phyloP scores from a whole-genome alignment of 305 asterid species.

The Andrographis paniculata region DNA sequence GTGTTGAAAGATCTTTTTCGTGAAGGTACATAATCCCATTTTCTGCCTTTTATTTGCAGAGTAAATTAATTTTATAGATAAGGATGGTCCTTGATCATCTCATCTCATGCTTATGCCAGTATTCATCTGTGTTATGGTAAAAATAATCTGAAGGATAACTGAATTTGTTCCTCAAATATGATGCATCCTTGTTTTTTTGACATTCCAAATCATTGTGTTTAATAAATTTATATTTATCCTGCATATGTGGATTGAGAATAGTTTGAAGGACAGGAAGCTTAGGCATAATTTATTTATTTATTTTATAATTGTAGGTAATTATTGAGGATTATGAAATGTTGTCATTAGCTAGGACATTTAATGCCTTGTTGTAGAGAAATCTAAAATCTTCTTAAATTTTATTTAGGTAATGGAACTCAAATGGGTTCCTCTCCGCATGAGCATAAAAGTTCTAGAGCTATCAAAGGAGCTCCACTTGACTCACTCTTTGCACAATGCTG shows the following conservation, averaged over 20 bases:
- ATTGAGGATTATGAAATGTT: constrained; percentile 7
- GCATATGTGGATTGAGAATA: no score
- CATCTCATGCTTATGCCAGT: no score
- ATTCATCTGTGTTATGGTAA: no score
- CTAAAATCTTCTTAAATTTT: constrained; percentile 7
- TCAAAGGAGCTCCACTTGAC: constrained; percentile 85
- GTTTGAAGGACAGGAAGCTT: no score
- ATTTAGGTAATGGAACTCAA: constrained; percentile 38
- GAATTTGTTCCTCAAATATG: no score
- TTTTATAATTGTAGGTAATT: no score
- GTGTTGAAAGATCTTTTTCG: constrained; percentile 90
- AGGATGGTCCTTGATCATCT: constrained; percentile 8
- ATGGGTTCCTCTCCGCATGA: constrained; percentile 35
- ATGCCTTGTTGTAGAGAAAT: constrained; percentile 18
- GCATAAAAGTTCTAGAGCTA: constrained; percentile 61
- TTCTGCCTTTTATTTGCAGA: constrained; percentile 13
- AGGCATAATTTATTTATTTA: no score
- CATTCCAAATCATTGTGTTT: no score
- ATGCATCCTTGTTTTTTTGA: no score
- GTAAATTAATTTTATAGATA: constrained; percentile 8
- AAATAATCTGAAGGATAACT: no score
- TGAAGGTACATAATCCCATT: constrained; percentile 39
- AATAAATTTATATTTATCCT: no score
- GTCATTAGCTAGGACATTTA: constrained; percentile 15
- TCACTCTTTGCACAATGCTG: constrained; percentile 95